Conservation (phyloP, 2,329 filamentous ascomycete genomes). For the Pyricularia grisea region DNA sequence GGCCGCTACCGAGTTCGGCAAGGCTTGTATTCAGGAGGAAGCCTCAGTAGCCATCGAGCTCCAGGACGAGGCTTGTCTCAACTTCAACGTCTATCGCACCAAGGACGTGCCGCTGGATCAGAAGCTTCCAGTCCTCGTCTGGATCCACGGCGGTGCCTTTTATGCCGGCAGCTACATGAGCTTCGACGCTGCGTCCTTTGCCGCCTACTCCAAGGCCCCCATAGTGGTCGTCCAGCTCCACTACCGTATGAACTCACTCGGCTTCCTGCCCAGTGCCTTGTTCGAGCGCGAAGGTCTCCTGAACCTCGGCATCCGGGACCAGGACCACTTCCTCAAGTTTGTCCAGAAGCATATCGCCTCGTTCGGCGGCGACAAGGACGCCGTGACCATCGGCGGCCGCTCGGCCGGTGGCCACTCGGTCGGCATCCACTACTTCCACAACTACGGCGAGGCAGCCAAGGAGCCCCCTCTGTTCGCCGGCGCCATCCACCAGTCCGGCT, state of each 20-base stretch:
- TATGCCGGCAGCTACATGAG: background rate
- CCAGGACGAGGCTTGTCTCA: conserved; percentile 2
- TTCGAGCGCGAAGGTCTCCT: background rate
- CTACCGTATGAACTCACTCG: background rate
- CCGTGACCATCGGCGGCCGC: background rate
- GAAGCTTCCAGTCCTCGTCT: conserved; percentile 1
- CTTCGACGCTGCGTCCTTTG: background rate
- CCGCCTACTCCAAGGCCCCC: background rate
- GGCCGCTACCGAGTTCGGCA: background rate
- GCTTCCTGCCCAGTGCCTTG: background rate
- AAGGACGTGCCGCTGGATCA: background rate
- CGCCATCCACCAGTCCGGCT: conserved; percentile 1
- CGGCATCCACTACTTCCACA: conserved; percentile 1
- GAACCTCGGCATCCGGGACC: background rate
- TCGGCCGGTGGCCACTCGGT: background rate
- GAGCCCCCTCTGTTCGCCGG: background rate
- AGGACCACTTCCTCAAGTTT: background rate
- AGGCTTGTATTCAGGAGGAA: background rate
- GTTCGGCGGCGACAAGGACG: background rate
- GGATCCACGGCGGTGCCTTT: background rate
- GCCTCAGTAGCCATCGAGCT: background rate
- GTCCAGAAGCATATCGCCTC: background rate
- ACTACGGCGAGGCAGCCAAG: background rate
- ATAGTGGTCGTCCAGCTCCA: background rate
- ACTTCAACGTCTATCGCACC: conserved; percentile 1